These are phyloP conservation scores for Tulasnella sp. DNA, from an alignment of 768 basidiomycete genomes.

Conservation along the genomic window DNA sequence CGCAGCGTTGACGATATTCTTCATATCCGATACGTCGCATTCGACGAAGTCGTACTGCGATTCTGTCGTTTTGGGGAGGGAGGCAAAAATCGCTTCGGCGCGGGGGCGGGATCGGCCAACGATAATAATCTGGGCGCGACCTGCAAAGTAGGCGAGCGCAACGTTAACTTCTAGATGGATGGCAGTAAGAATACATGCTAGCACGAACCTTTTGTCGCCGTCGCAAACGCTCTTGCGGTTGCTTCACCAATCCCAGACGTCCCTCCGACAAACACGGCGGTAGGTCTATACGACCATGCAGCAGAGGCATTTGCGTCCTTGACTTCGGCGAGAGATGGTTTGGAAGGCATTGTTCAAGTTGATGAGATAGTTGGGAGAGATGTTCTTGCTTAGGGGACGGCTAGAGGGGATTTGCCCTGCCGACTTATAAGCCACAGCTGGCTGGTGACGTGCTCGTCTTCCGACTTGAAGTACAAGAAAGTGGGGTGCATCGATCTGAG, in stretches of 20 bases:
- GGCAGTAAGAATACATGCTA: not conserved
- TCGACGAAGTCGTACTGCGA: conserved; percentile 30
- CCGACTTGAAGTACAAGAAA: too few relatives aligned
- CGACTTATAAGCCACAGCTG: too few relatives aligned
- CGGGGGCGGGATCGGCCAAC: conserved; percentile 23
- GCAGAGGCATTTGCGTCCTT: conserved; percentile 5
- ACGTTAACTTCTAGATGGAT: not conserved
- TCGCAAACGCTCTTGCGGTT: conserved; percentile 14
- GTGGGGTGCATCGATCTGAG: not conserved
- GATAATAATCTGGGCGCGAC: conserved; percentile 23
- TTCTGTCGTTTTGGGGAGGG: conserved; percentile 19
- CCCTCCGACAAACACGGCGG: conserved; percentile 21
- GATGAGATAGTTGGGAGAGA: not conserved
- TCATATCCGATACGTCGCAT: conserved; percentile 29
- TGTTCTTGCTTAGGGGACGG: not conserved
- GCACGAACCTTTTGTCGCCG: conserved; percentile 15
- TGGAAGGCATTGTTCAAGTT: not conserved
- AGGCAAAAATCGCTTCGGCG: conserved; percentile 24
- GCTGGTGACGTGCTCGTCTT: too few relatives aligned
- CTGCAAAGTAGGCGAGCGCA: not conserved
- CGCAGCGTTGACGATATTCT: conserved; percentile 14
- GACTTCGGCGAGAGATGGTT: conserved; percentile 17
- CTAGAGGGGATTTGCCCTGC: too few relatives aligned
- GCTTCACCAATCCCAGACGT: conserved; percentile 22
- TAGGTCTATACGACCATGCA: conserved; percentile 10